These are phyloP conservation scores for Dimocarpus longan DNA, from an alignment of 345 rosid genomes.

Conservation along the genomic window DNA sequence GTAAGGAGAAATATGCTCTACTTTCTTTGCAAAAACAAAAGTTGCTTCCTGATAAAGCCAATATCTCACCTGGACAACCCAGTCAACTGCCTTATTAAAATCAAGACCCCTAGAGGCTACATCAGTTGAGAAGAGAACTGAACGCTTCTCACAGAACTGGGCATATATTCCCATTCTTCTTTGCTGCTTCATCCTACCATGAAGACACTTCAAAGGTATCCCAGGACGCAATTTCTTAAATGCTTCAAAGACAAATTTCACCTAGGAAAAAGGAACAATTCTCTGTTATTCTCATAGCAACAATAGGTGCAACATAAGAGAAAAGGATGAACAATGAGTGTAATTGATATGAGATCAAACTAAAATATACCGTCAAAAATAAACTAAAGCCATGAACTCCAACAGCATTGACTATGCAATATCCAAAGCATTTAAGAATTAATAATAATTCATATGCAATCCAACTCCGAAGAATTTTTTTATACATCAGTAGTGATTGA, in stretches of 20 bases:
- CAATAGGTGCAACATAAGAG: neutral
- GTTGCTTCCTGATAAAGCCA: slow-evolving; percentile 14
- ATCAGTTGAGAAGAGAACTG: slow-evolving; percentile 91
- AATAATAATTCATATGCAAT: too few species aligned
- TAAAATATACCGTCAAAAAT: neutral
- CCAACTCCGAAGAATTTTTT: neutral
- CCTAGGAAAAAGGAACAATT: slow-evolving; percentile 42
- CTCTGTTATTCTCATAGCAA: slow-evolving; percentile 10
- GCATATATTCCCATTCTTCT: slow-evolving; percentile 80
- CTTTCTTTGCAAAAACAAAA: neutral
- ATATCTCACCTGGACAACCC: slow-evolving; percentile 92
- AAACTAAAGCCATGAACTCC: neutral
- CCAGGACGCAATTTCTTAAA: slow-evolving; percentile 97
- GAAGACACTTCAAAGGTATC: slow-evolving; percentile 87
- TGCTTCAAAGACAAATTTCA: slow-evolving; percentile 88
- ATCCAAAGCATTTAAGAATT: neutral
- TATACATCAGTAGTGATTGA: neutral
- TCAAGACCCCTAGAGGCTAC: slow-evolving; percentile 98
- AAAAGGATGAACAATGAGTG: neutral
- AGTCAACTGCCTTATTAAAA: slow-evolving; percentile 88
- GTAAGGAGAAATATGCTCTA: neutral
- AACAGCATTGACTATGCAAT: neutral
- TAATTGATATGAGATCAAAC: neutral
- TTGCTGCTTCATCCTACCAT: slow-evolving; percentile 96
- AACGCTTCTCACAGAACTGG: slow-evolving; percentile 73